Percentiles rank a stretch among this genome's conserved stretches.
Evolutionary conservation across 2,329 filamentous ascomycete genomes (phyloP).

Genomic region (Aspergillus floridensis): DNA sequence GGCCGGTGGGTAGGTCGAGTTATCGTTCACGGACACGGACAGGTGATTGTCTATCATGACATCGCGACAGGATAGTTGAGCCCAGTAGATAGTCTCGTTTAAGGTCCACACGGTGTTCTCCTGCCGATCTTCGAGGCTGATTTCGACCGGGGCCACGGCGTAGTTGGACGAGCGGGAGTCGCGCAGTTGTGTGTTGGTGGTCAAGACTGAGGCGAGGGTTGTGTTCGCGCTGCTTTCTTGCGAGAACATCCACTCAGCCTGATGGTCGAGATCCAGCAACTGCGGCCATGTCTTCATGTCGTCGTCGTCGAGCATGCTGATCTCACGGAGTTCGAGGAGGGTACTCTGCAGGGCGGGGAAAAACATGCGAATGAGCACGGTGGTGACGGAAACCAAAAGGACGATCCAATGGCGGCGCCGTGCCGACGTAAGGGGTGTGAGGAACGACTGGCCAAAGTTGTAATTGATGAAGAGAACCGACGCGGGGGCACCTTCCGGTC

Average conservation of each 20-base stretch:
- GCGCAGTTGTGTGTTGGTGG: conserved; percentile 17
- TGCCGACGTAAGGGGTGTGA: conserved; percentile 32
- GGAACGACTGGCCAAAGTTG: conserved; percentile 36
- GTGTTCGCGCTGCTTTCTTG: conserved; percentile 26
- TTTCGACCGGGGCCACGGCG: conserved; percentile 33
- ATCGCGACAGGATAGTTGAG: conserved; percentile 25
- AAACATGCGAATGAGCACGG: conserved; percentile 32
- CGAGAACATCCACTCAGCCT: conserved; percentile 31
- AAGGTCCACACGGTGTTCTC: conserved; percentile 31
- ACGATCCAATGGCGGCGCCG: conserved; percentile 34
- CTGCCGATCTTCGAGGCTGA: conserved; percentile 21
- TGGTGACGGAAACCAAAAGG: conserved; percentile 31
- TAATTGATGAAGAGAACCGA: conserved; percentile 37
- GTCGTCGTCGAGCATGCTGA: conserved; percentile 21
- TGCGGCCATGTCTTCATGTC: conserved; percentile 30
- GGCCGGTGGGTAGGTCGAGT: conserved; percentile 13
- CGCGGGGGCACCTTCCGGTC: conserved; percentile 32
- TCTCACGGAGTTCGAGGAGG: conserved; percentile 31
- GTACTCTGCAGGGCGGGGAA: conserved; percentile 34
- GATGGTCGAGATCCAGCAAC: conserved; percentile 26
- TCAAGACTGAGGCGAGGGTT: conserved; percentile 22
- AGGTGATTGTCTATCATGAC: conserved; percentile 20
- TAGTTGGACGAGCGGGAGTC: conserved; percentile 29
- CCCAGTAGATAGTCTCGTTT: conserved; percentile 35
- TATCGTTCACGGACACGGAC: conserved; percentile 22